Evolutionary conservation across 345 rosid species (phyloP).

Genomic region (Rhodamnia argentea): DNA sequence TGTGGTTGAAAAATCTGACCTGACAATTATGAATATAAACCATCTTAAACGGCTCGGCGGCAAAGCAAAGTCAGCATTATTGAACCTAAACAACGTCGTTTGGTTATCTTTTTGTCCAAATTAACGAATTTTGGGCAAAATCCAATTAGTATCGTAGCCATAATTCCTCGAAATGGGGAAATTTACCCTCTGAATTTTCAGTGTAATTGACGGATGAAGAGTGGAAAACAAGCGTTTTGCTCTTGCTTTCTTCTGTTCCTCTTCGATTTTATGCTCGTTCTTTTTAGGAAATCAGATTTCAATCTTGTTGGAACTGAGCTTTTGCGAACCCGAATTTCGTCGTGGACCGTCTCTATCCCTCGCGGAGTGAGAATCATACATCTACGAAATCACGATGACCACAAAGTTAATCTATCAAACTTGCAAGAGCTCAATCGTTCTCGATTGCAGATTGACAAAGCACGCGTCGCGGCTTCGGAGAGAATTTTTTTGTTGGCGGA

Average conservation of each 20-base stretch:
- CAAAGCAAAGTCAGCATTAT: background rate
- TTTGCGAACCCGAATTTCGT: no score
- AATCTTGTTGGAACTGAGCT: no score
- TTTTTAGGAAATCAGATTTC: no score
- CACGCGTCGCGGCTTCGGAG: background rate
- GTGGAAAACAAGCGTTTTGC: no score
- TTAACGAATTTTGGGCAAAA: background rate
- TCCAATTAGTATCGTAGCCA: no score
- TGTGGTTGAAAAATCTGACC: rapidly evolving
- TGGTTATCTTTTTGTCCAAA: background rate
- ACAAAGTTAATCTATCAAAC: background rate
- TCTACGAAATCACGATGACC: background rate
- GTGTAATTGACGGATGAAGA: no score
- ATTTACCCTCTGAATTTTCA: no score
- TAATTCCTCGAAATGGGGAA: no score
- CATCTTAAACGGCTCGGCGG: rapidly evolving
- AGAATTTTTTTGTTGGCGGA: background rate
- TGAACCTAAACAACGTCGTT: background rate
- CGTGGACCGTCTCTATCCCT: no score
- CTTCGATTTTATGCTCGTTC: no score
- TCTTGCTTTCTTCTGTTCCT: no score
- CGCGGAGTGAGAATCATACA: no score
- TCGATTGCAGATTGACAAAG: background rate
- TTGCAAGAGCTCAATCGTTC: background rate
- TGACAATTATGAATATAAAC: background rate